Evolutionary conservation across 2,329 filamentous ascomycete species (phyloP).

Genomic region (Fusarium tjaetaba): DNA sequence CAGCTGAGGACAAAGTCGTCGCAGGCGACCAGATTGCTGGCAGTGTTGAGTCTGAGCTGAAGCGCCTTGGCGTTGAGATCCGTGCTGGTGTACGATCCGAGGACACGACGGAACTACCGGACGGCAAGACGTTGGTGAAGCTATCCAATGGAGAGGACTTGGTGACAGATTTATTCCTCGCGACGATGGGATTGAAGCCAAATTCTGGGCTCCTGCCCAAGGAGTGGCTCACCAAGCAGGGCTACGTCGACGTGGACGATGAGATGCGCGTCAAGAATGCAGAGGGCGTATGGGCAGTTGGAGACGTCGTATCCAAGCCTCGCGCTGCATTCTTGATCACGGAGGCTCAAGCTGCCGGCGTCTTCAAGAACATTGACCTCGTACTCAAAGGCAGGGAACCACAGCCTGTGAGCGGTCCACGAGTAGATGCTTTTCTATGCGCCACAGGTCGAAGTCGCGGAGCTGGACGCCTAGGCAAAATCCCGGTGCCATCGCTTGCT

Average conservation of each 20-base stretch:
- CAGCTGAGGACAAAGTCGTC: constrained; percentile 53
- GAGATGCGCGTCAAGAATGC: constrained; percentile 58
- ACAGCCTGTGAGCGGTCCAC: constrained; percentile 56
- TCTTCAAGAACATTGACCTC: constrained; percentile 64
- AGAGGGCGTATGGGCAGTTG: constrained; percentile 62
- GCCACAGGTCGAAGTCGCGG: constrained; percentile 61
- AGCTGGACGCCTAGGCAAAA: constrained; percentile 57
- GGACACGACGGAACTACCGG: constrained; percentile 45
- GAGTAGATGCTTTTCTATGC: constrained; percentile 60
- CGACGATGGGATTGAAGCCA: constrained; percentile 64
- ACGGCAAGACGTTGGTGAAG: constrained; percentile 60
- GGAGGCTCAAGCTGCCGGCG: constrained; percentile 64
- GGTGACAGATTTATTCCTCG: constrained; percentile 65
- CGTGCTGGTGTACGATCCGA: constrained; percentile 54
- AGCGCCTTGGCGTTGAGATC: constrained; percentile 62
- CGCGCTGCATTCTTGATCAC: constrained; percentile 68
- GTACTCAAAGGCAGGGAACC: constrained; percentile 57
- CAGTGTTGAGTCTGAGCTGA: constrained; percentile 59
- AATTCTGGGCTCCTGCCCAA: constrained; percentile 64
- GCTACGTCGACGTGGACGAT: constrained; percentile 61
- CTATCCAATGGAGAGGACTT: constrained; percentile 59
- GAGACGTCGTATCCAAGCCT: constrained; percentile 63
- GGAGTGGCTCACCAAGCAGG: constrained; percentile 55
- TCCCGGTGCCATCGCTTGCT: constrained; percentile 61
- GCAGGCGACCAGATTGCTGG: constrained; percentile 55